Percentiles rank a stretch among this genome's conserved stretches.
Conservation (phyloP, 2,329 filamentous ascomycete genomes). For the Westerdykella aurantiaca region DNA sequence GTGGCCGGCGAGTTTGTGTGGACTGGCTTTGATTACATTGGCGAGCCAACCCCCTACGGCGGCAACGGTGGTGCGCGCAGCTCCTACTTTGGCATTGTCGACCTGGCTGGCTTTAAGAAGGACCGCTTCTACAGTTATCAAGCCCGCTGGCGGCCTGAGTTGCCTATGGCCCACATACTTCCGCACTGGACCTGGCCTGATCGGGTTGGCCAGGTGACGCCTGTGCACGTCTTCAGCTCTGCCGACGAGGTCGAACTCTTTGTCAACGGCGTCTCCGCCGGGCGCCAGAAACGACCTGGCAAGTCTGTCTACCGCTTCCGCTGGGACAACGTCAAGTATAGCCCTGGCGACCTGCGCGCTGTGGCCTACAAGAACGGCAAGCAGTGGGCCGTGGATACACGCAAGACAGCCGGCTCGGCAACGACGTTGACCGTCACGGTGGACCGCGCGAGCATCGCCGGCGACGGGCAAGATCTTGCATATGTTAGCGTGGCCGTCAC, state of each 20-base stretch:
- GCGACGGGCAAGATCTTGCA: conserved; percentile 42
- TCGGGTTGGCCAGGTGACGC: conserved; percentile 44
- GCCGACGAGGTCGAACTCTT: conserved; percentile 53
- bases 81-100: conserved; percentile 54
- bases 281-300: conserved; percentile 32
- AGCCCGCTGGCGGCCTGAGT: conserved; percentile 47
- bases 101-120: conserved; percentile 54
- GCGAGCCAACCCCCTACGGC: conserved; percentile 49
- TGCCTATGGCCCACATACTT: conserved; percentile 49
- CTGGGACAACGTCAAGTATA: conserved; percentile 49
- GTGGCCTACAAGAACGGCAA: conserved; percentile 46
- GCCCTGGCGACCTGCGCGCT: conserved; percentile 45
- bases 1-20: conserved; percentile 53
- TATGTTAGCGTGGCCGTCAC: conserved; percentile 45
- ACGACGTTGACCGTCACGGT: conserved; percentile 36
- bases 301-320: conserved; percentile 46
- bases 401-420: conserved; percentile 40
- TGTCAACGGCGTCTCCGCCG: conserved; percentile 46
- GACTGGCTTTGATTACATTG: conserved; percentile 49
- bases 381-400: conserved; percentile 43
- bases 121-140: conserved; percentile 54
- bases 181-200: conserved; percentile 54
- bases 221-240: conserved; percentile 50
- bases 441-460: conserved; percentile 37
- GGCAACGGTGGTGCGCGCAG: conserved; percentile 35